These are phyloP conservation scores for Cercospora janseana DNA, from an alignment of 2,329 filamentous ascomycete genomes.

Conservation along the genomic window DNA sequence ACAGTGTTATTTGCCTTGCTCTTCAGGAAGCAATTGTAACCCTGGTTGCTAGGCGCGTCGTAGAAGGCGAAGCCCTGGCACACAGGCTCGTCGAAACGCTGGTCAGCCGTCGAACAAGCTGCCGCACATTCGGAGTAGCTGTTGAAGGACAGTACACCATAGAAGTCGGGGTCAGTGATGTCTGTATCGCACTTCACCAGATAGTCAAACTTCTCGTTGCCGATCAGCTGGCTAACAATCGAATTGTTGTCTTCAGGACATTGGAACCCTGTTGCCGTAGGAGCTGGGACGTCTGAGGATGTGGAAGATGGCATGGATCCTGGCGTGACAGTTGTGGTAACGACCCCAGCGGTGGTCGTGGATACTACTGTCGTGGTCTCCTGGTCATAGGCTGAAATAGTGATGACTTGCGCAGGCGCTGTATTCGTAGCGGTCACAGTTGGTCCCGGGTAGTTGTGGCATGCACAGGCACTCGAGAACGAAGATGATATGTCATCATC, in stretches of 20 bases:
- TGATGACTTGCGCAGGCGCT: constrained; percentile 21
- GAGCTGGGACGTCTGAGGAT: constrained; percentile 21
- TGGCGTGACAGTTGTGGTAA: constrained; percentile 27
- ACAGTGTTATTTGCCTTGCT: constrained; percentile 28
- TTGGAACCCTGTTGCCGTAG: constrained; percentile 33
- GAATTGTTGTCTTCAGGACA: constrained; percentile 37
- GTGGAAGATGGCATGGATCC: constrained; percentile 20
- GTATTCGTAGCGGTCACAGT: constrained; percentile 35
- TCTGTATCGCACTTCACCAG: constrained; percentile 37
- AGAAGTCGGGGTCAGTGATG: constrained; percentile 31
- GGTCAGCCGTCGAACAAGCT: constrained; percentile 37
- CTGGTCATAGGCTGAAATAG: constrained; percentile 24
- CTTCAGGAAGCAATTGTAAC: constrained; percentile 38
- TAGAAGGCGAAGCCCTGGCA: constrained; percentile 37
- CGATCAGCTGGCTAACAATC: constrained; percentile 36
- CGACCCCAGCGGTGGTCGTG: constrained; percentile 17
- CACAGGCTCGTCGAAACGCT: constrained; percentile 30
- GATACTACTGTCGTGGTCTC: constrained; percentile 24
- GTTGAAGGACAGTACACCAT: constrained; percentile 29
- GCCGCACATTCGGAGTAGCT: constrained; percentile 36
- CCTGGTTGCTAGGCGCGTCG: constrained; percentile 23
- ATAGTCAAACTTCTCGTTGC: constrained; percentile 36
- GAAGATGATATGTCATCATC: constrained; percentile 26
- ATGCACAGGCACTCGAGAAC: constrained; percentile 38
- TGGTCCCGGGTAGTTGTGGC: constrained; percentile 28